phyloP scores from a whole-genome alignment of 1,284 basidiomycete genomes.

The Tranzscheliella williamsii region DNA sequence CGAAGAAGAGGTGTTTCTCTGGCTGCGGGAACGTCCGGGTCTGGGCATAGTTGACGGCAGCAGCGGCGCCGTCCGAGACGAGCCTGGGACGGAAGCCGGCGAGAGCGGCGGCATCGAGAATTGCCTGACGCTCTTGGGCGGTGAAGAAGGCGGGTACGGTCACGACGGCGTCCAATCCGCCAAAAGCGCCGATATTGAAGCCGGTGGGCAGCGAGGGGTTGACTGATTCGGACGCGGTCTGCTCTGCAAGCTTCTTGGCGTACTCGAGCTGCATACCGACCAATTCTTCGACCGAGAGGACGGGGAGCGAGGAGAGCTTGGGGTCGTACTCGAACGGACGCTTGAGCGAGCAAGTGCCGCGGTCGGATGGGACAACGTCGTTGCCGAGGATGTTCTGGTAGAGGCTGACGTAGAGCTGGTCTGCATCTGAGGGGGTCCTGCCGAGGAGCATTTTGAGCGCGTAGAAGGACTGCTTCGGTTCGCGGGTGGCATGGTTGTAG shows the following conservation, averaged over 20 bases:
- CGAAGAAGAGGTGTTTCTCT: slow-evolving; percentile 90
- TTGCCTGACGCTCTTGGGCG: slow-evolving; percentile 77
- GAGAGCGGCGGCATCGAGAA: slow-evolving; percentile 82
- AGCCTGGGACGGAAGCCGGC: slow-evolving; percentile 82
- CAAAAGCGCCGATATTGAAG: slow-evolving; percentile 45
- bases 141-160: slow-evolving; percentile 59
- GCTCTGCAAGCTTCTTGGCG: slow-evolving; percentile 83
- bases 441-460: slow-evolving; percentile 86
- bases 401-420: slow-evolving; percentile 17
- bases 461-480: slow-evolving; percentile 83
- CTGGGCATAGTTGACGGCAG: slow-evolving; percentile 76
- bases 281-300: slow-evolving; percentile 75
- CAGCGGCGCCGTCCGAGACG: slow-evolving; percentile 81
- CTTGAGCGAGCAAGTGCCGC: slow-evolving; percentile 39
- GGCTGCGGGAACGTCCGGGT: slow-evolving; percentile 73
- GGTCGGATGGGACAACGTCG: slow-evolving; percentile 36
- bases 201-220: slow-evolving; percentile 39
- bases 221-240: slow-evolving; percentile 66
- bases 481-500: slow-evolving; percentile 81
- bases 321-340: slow-evolving; percentile 32
- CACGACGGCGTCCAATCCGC: slow-evolving; percentile 57
- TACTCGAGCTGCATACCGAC: slow-evolving; percentile 93
- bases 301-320: slow-evolving; percentile 24
- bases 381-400: slow-evolving; percentile 47
- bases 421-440: slow-evolving; percentile 24